phyloP scores from a whole-genome alignment of 306 rosid genomes.

The Heteromeles arbutifolia region DNA sequence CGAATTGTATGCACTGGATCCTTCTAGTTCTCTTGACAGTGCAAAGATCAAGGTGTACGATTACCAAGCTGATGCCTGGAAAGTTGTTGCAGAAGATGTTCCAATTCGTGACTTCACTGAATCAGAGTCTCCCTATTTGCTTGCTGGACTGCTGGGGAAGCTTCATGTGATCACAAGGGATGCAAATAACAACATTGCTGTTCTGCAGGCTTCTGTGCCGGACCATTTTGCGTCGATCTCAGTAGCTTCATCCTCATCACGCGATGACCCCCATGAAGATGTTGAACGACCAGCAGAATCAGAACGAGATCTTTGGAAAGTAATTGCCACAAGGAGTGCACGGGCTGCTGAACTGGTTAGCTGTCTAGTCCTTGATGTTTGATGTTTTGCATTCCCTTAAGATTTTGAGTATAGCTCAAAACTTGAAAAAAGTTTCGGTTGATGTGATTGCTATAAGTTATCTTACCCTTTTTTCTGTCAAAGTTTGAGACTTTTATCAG shows the following conservation, averaged over 20 bases:
- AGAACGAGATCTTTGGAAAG: conserved; percentile 50
- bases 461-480: neutral
- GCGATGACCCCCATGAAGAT: conserved; percentile 29
- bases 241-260: conserved; percentile 24
- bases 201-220: conserved; percentile 51
- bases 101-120: conserved; percentile 70
- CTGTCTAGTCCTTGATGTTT: conserved; percentile 75
- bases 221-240: conserved; percentile 24
- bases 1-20: conserved; percentile 80
- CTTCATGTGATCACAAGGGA: conserved; percentile 89
- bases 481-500: neutral
- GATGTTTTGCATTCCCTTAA: neutral
- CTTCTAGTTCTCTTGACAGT: conserved; percentile 62
- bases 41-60: conserved; percentile 88
- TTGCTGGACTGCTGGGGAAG: conserved; percentile 80
- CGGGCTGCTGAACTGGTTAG: conserved; percentile 71
- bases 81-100: conserved; percentile 67
- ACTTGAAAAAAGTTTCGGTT: neutral
- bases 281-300: conserved; percentile 36
- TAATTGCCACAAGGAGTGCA: conserved; percentile 52
- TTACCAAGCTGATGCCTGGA: conserved; percentile 75
- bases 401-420: neutral
- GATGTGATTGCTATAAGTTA: neutral
- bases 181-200: conserved; percentile 50
- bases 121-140: conserved; percentile 85